phyloP scores from a whole-genome alignment of 1,284 basidiomycete species.

The Schizophyllum commune region DNA sequence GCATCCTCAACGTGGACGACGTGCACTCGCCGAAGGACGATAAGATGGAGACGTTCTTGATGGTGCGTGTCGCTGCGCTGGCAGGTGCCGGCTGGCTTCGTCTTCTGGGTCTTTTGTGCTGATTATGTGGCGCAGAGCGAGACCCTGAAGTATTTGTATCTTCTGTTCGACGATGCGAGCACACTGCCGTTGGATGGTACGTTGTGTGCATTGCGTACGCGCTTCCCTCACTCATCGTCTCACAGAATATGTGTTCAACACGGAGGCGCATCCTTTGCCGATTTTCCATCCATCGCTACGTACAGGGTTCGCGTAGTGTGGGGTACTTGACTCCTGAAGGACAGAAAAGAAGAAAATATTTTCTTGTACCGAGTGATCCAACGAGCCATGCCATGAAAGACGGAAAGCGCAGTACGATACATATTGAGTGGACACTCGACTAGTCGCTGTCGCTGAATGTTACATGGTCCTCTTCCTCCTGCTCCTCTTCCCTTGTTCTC shows the following conservation, averaged over 20 bases:
- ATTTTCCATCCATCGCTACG: slow-evolving; percentile 39
- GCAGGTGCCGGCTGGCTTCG: no score
- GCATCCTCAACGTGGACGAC: slow-evolving; percentile 63
- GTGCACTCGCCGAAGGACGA: slow-evolving; percentile 67
- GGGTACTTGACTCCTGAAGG: not conserved
- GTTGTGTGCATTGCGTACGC: slow-evolving; percentile 20
- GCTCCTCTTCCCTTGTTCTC: slow-evolving; percentile 44
- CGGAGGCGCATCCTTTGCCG: slow-evolving; percentile 68
- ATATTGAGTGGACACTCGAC: slow-evolving; percentile 7
- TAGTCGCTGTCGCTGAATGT: slow-evolving; percentile 82
- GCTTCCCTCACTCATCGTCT: not conserved
- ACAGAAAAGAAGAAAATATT: not conserved
- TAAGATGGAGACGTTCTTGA: slow-evolving; percentile 94
- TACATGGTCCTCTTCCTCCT: slow-evolving; percentile 53
- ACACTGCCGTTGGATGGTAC: slow-evolving; percentile 69
- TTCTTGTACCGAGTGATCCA: not conserved
- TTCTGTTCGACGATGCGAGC: slow-evolving; percentile 76
- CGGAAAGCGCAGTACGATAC: not conserved
- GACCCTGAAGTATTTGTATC: slow-evolving; percentile 91
- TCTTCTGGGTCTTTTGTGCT: no score
- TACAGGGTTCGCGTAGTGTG: not conserved
- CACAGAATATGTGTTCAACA: slow-evolving; percentile 91
- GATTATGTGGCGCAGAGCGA: slow-evolving; percentile 50
- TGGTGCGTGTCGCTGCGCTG: slow-evolving; percentile 40
- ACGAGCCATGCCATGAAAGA: not conserved